These are phyloP conservation scores for Mrakia hoshinonis DNA, from an alignment of 768 basidiomycete genomes.

Conservation along the genomic window DNA sequence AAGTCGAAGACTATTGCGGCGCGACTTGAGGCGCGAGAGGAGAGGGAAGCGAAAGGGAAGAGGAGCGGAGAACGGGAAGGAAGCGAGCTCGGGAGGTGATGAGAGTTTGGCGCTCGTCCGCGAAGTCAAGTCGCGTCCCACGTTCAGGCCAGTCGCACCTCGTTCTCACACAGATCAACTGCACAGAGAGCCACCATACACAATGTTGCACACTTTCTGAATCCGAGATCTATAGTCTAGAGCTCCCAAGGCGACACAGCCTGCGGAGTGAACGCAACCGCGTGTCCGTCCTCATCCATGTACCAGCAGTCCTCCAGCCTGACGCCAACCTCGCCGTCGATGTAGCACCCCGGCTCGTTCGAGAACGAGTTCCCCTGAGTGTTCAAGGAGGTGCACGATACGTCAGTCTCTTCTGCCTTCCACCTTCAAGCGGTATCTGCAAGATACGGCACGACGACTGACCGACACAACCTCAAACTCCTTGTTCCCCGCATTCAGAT, in stretches of 20 bases:
- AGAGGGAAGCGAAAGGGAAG: not conserved
- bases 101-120: not conserved
- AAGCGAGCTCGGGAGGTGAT: not conserved
- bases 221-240: not conserved
- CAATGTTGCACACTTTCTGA: not conserved
- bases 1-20: not conserved
- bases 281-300: constrained; percentile 49
- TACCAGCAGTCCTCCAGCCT: constrained; percentile 78
- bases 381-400: constrained; percentile 34
- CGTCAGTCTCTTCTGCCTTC: constrained; percentile 38
- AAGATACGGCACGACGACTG: constrained; percentile 29
- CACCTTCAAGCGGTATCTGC: constrained; percentile 51
- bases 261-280: constrained; percentile 51
- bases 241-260: constrained; percentile 6
- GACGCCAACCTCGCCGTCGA: constrained; percentile 64
- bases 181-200: too few relatives aligned
- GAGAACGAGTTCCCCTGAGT: constrained; percentile 65
- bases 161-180: too few relatives aligned
- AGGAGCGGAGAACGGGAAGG: not conserved
- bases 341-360: constrained; percentile 65
- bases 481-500: not conserved
- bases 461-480: not conserved
- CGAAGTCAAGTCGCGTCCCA: not conserved
- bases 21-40: not conserved
- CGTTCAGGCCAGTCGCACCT: not conserved